Evolutionary conservation across 305 asterid genomes (phyloP).

Genomic region (Plantago coronopus): DNA sequence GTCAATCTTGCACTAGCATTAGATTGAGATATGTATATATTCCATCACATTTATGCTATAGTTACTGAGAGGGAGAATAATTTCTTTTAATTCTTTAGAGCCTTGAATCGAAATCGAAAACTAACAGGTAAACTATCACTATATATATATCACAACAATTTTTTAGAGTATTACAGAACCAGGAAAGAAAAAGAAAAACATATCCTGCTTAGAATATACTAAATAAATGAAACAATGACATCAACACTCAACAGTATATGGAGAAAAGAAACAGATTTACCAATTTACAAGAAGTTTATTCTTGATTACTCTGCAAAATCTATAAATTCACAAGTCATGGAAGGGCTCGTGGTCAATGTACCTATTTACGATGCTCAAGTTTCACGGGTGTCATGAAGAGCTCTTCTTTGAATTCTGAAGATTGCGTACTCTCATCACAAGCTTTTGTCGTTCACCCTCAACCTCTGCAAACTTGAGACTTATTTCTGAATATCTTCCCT

Average conservation of each 20-base stretch:
- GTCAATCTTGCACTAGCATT: no score
- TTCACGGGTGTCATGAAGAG: conserved; percentile 18
- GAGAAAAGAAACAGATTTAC: conserved; percentile 20
- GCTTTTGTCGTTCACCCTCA: conserved; percentile 91
- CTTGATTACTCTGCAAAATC: conserved; percentile 34
- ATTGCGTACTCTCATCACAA: conserved; percentile 80
- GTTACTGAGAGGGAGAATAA: no score
- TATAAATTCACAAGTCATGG: conserved; percentile 17
- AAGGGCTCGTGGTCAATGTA: conserved; percentile 22
- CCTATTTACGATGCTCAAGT: conserved; percentile 18
- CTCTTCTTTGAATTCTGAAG: conserved; percentile 58
- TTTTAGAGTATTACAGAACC: conserved; percentile 15
- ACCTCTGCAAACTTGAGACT: conserved; percentile 98
- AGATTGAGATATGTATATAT: no score
- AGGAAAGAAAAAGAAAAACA: conserved; percentile 3
- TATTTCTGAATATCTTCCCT: conserved; percentile 86
- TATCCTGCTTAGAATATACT: conserved; percentile 20
- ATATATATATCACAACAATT: conserved; percentile 15
- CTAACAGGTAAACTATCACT: conserved; percentile 19
- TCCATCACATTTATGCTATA: no score
- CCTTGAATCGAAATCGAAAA: not conserved
- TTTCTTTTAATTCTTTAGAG: not conserved
- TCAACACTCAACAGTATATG: conserved; percentile 15
- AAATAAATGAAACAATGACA: conserved; percentile 27
- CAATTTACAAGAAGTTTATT: conserved; percentile 32